These are phyloP conservation scores for Falciphora oryzae DNA, from an alignment of 2,329 filamentous ascomycete genomes.

Conservation along the genomic window DNA sequence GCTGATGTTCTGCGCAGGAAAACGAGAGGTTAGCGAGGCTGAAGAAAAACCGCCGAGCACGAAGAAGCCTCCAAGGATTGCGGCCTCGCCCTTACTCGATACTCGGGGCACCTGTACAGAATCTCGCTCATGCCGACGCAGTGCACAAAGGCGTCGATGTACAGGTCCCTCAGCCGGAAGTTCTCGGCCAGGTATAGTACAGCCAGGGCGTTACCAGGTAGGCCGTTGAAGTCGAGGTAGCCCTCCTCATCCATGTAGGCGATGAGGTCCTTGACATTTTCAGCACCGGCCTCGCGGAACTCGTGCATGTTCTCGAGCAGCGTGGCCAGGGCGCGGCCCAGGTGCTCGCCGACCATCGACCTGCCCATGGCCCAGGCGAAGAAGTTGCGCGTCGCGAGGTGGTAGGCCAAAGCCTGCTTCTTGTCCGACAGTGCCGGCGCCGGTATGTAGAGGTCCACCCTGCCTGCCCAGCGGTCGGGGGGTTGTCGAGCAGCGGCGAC, in stretches of 20 bases:
- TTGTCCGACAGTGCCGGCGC: slow-evolving; percentile 48
- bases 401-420: slow-evolving; percentile 53
- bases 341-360: slow-evolving; percentile 60
- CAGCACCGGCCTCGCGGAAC: slow-evolving; percentile 45
- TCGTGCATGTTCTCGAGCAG: slow-evolving; percentile 61
- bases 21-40: background rate
- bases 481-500: background rate
- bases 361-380: slow-evolving; percentile 64
- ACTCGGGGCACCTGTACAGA: slow-evolving; percentile 52
- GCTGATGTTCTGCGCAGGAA: slow-evolving; percentile 36
- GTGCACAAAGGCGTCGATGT: slow-evolving; percentile 69
- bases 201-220: slow-evolving; percentile 63
- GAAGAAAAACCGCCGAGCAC: background rate
- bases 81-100: slow-evolving; percentile 41
- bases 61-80: background rate
- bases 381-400: slow-evolving; percentile 67
- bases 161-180: slow-evolving; percentile 58
- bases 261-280: slow-evolving; percentile 57
- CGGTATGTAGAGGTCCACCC: slow-evolving; percentile 63
- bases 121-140: slow-evolving; percentile 71
- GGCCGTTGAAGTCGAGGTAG: slow-evolving; percentile 61
- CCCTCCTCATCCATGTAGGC: slow-evolving; percentile 63
- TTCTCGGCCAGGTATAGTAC: slow-evolving; percentile 62
- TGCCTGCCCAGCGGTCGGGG: slow-evolving; percentile 14
- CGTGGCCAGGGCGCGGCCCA: slow-evolving; percentile 58